Evolutionary conservation across 805 yeast genomes (phyloP).

Genomic region (Kazachstania taianensis): DNA sequence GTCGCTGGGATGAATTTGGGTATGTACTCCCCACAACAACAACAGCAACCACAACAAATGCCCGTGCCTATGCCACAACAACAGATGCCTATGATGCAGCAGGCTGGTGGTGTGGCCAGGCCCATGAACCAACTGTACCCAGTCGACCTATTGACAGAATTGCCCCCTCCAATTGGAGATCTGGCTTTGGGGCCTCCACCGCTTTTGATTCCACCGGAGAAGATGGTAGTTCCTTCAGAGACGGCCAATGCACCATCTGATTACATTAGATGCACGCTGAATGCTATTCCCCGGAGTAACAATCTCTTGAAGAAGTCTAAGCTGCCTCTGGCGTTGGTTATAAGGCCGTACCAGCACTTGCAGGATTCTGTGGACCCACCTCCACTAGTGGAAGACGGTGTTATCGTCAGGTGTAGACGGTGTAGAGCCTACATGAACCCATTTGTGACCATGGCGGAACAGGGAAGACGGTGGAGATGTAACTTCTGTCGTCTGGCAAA

Average conservation of each 20-base stretch:
- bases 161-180: conserved; percentile 87
- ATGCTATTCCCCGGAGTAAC: conserved; percentile 70
- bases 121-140: conserved; percentile 78
- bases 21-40: conserved; percentile 10
- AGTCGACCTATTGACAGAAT: conserved; percentile 70
- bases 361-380: conserved; percentile 57
- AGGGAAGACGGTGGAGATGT: conserved; percentile 84
- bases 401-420: conserved; percentile 88
- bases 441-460: conserved; percentile 66
- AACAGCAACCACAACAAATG: background rate
- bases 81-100: conserved; percentile 8
- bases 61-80: conserved; percentile 8
- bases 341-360: conserved; percentile 79
- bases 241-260: conserved; percentile 61
- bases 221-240: conserved; percentile 48
- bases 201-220: conserved; percentile 51
- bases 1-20: conserved; percentile 29
- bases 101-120: conserved; percentile 9
- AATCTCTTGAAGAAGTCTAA: conserved; percentile 77
- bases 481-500: conserved; percentile 82
- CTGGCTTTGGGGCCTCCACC: conserved; percentile 91
- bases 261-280: conserved; percentile 77
- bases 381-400: conserved; percentile 70
- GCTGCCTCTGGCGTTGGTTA: conserved; percentile 81
- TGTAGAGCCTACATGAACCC: conserved; percentile 96